A percentile compares a stretch with the other conserved stretches of the same genome.
Conservation (phyloP, 306 rosid species). For the Rosa lucieae region DNA sequence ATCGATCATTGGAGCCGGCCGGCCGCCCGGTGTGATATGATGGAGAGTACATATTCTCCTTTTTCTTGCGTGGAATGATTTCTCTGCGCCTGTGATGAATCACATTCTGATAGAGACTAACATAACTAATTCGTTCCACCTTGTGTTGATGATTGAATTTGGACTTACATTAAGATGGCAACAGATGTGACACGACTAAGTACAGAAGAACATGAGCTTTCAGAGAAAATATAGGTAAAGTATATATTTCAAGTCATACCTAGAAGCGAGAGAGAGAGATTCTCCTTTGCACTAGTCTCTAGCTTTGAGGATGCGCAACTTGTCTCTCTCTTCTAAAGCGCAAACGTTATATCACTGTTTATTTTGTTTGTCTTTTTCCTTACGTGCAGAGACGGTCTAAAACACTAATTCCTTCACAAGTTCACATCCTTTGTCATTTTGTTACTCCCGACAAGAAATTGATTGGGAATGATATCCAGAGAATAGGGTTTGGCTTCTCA, state of each 20-base stretch:
- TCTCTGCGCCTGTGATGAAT: background rate
- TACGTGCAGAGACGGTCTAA: background rate
- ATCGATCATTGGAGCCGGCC: background rate
- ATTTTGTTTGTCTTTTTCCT: too few relatives aligned
- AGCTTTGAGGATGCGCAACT: too few relatives aligned
- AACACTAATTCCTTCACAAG: background rate
- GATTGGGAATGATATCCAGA: background rate
- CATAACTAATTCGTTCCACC: slow-evolving; percentile 2
- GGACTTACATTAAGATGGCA: slow-evolving; percentile 3
- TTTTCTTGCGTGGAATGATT: slow-evolving; percentile 1
- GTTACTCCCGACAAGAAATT: background rate
- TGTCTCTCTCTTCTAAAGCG: too few relatives aligned
- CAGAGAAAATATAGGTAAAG: too few relatives aligned
- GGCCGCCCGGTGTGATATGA: background rate
- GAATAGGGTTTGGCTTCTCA: background rate
- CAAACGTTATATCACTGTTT: too few relatives aligned
- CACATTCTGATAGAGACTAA: slow-evolving; percentile 13
- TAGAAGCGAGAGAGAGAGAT: background rate
- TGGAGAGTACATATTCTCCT: background rate
- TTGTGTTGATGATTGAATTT: background rate
- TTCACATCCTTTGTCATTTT: background rate
- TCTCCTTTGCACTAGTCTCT: background rate
- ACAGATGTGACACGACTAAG: slow-evolving; percentile 12
- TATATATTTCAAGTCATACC: too few relatives aligned
- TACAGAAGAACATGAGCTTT: background rate